phyloP scores from a whole-genome alignment of 2,329 filamentous ascomycete species.

The Fusarium sp. region DNA sequence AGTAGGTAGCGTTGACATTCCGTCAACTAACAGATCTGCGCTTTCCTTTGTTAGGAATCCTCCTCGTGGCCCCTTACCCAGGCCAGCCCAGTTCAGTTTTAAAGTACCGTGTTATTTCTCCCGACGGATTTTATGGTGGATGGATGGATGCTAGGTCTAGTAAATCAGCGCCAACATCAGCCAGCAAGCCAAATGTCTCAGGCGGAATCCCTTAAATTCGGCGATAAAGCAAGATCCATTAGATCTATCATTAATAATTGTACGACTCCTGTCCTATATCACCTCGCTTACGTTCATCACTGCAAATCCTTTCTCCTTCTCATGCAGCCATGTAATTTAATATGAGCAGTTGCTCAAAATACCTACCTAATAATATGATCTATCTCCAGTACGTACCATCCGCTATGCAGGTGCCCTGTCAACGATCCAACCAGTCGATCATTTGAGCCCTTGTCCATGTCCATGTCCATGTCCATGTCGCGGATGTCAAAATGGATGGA shows the following conservation, averaged over 20 bases:
- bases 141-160: slow-evolving; percentile 13
- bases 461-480: slow-evolving; percentile 3
- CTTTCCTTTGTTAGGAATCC: slow-evolving; percentile 36
- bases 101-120: neutral
- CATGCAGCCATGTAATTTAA: slow-evolving; percentile 10
- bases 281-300: neutral
- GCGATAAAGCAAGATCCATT: neutral
- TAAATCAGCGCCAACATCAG: slow-evolving; percentile 3
- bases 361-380: slow-evolving; percentile 5
- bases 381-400: neutral
- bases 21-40: slow-evolving; percentile 26
- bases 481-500: neutral
- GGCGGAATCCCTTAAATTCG: slow-evolving; percentile 3
- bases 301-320: neutral
- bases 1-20: slow-evolving; percentile 1
- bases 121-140: neutral
- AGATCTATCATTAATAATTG: neutral
- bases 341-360: neutral
- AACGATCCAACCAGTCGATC: slow-evolving; percentile 31
- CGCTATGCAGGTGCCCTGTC: slow-evolving; percentile 2
- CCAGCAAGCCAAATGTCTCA: slow-evolving; percentile 22
- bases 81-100: neutral
- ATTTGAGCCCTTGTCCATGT: slow-evolving; percentile 25
- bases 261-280: neutral
- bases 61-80: slow-evolving; percentile 24